Conservation (phyloP, 2,329 filamentous ascomycete species). For the Penicillium sp. region DNA sequence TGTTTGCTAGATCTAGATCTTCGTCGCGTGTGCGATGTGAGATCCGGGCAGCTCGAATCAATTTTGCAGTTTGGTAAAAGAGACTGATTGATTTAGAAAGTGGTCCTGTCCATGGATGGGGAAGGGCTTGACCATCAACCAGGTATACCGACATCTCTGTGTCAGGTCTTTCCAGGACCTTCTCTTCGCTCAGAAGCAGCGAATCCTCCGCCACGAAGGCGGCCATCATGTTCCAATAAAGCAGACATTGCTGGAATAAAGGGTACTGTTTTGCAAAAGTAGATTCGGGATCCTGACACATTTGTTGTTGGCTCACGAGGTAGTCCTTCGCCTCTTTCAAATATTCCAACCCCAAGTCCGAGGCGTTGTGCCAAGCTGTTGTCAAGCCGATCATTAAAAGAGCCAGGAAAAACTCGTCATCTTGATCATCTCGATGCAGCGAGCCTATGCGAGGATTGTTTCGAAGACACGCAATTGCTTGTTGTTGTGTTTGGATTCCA, state of each 20-base stretch:
- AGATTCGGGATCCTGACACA: conserved; percentile 16
- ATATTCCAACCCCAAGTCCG: conserved; percentile 21
- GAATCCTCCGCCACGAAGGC: conserved; percentile 24
- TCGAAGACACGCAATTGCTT: conserved; percentile 23
- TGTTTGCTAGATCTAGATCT: conserved; percentile 9
- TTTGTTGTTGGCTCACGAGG: conserved; percentile 15
- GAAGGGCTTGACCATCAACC: conserved; percentile 21
- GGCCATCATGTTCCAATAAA: conserved; percentile 25
- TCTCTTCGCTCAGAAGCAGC: conserved; percentile 18
- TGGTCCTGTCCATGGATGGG: conserved; percentile 24
- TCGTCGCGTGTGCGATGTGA: conserved; percentile 12
- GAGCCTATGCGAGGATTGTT: conserved; percentile 15
- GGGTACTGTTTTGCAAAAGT: conserved; percentile 23
- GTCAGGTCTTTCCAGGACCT: conserved; percentile 12
- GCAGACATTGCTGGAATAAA: conserved; percentile 22
- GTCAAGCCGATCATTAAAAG: conserved; percentile 24
- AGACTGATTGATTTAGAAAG: conserved; percentile 18
- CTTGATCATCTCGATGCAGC: conserved; percentile 16
- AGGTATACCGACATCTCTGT: conserved; percentile 20
- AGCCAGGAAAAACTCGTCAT: conserved; percentile 24
- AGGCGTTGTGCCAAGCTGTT: conserved; percentile 21
- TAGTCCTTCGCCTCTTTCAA: conserved; percentile 23
- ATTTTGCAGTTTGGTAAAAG: conserved; percentile 20
- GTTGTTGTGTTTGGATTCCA: conserved; percentile 24
- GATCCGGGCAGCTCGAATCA: conserved; percentile 17